Percentiles rank a stretch among this genome's conserved stretches.
phyloP scores from a whole-genome alignment of 805 yeast genomes.

The Kuraishia borneana region DNA sequence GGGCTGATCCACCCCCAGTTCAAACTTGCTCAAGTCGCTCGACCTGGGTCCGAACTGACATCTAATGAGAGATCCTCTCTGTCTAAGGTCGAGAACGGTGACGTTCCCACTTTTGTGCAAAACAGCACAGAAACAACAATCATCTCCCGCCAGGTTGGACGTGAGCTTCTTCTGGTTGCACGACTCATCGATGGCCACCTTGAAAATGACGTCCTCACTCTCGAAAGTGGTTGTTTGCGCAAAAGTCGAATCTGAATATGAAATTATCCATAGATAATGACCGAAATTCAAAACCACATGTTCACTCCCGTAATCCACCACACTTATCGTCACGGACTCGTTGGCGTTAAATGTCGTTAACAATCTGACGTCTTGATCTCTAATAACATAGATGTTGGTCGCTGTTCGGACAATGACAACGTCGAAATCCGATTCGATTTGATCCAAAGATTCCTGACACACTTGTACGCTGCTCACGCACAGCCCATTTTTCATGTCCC shows the following conservation, averaged over 20 bases:
- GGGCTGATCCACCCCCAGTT: constrained; percentile 13
- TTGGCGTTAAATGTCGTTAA: background rate
- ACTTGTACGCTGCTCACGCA: constrained; percentile 6
- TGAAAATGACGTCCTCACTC: background rate
- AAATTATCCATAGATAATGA: constrained; percentile 9
- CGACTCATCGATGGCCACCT: background rate
- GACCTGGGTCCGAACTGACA: constrained; percentile 2
- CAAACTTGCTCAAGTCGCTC: constrained; percentile 4
- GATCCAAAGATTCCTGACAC: constrained; percentile 8
- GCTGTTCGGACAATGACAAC: constrained; percentile 8
- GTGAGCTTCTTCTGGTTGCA: background rate
- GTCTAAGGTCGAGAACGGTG: constrained; percentile 29
- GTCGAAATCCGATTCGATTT: constrained; percentile 18
- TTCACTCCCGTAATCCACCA: constrained; percentile 20
- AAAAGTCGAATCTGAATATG: constrained; percentile 7
- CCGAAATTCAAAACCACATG: constrained; percentile 12
- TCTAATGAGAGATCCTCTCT: constrained; percentile 3
- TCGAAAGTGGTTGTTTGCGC: constrained; percentile 1
- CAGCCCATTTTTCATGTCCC: constrained; percentile 18
- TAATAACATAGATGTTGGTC: background rate
- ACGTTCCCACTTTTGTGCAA: constrained; percentile 28
- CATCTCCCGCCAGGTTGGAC: constrained; percentile 21
- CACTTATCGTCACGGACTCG: background rate
- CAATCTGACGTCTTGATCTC: background rate
- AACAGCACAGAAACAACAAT: constrained; percentile 26